Percentiles rank a stretch among this genome's conserved stretches.
Evolutionary conservation across 169 alveolate species (phyloP).

Genomic region (Plasmodium reichenowi): DNA sequence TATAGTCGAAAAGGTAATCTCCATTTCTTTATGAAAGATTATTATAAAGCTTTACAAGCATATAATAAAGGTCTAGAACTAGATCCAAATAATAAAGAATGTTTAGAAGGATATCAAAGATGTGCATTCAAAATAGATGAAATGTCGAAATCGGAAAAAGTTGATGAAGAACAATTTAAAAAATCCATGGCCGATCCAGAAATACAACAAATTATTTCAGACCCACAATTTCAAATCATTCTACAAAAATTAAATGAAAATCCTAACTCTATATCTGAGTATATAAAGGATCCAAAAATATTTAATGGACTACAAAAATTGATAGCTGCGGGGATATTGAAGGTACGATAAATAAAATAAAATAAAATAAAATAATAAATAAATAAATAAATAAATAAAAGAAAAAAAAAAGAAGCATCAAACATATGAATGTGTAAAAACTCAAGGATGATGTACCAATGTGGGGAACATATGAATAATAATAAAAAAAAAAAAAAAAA

Average conservation of each 20-base stretch:
- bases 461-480: no score
- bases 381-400: background rate
- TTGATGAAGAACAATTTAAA: slow-evolving; percentile 91
- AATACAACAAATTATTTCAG: slow-evolving; percentile 95
- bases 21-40: slow-evolving; percentile 96
- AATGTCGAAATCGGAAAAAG: slow-evolving; percentile 88
- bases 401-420: background rate
- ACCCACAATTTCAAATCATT: slow-evolving; percentile 95
- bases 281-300: slow-evolving; percentile 95
- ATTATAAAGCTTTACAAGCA: slow-evolving; percentile 96
- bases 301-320: slow-evolving; percentile 95
- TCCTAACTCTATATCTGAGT: slow-evolving; percentile 88
- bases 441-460: no score
- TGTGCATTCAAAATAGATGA: slow-evolving; percentile 88
- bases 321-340: slow-evolving; percentile 97
- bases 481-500: no score
- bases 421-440: no score
- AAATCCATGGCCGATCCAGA: slow-evolving; percentile 97
- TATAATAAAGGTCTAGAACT: slow-evolving; percentile 95
- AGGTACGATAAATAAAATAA: slow-evolving; percentile 84
- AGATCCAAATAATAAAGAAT: slow-evolving; percentile 93
- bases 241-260: slow-evolving; percentile 90
- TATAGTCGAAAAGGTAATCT: slow-evolving; percentile 96
- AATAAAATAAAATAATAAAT: background rate
- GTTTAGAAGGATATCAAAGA: slow-evolving; percentile 89